Evolutionary conservation across 164 flowering plant genomes (phyloP).

Genomic region (Stephania cephalantha): DNA sequence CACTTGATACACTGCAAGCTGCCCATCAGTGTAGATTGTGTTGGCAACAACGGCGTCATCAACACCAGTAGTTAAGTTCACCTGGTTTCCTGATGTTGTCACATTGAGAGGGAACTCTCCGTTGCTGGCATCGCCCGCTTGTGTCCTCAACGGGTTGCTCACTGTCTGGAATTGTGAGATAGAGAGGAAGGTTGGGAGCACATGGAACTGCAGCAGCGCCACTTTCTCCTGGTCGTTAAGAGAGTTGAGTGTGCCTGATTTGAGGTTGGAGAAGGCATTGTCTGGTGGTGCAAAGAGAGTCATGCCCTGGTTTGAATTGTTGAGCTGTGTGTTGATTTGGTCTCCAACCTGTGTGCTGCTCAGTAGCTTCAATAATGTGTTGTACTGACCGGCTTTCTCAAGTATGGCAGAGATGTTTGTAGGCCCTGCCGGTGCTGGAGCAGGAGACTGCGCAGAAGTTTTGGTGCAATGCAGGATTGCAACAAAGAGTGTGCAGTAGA

Average conservation of each 20-base stretch:
- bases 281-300: constrained; percentile 79
- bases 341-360: constrained; percentile 34
- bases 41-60: constrained; percentile 45
- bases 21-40: constrained; percentile 47
- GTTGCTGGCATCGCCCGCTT: constrained; percentile 50
- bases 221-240: constrained; percentile 51
- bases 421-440: constrained; percentile 31
- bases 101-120: constrained; percentile 60
- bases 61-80: constrained; percentile 63
- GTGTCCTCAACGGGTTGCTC: constrained; percentile 78
- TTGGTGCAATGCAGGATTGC: constrained; percentile 21
- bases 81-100: constrained; percentile 52
- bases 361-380: constrained; percentile 30
- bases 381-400: constrained; percentile 27
- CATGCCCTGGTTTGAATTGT: constrained; percentile 58
- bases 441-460: constrained; percentile 27
- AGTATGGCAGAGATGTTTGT: constrained; percentile 26
- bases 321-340: constrained; percentile 62
- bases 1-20: constrained; percentile 70
- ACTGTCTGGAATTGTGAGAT: constrained; percentile 62
- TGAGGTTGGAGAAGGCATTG: constrained; percentile 54
- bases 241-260: constrained; percentile 65
- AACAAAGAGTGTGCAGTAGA: constrained; percentile 7
- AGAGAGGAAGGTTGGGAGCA: constrained; percentile 46
- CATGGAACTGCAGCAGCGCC: constrained; percentile 59